Evolutionary conservation across 495 filamentous ascomycete species (phyloP).

Genomic region (Glutinoglossum americanum): DNA sequence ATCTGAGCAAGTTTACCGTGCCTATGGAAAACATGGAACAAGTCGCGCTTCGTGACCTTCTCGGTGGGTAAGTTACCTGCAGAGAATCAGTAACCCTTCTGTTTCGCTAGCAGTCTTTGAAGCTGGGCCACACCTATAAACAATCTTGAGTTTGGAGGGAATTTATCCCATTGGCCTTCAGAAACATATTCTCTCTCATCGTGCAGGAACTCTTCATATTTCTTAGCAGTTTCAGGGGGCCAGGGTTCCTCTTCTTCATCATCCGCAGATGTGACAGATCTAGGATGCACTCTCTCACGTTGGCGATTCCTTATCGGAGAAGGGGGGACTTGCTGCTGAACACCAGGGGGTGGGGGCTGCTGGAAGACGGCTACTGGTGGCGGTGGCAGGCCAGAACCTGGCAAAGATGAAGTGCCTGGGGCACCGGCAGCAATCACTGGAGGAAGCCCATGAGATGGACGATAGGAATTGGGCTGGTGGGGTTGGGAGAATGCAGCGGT

Average conservation of each 20-base stretch:
- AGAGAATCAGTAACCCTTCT: neutral
- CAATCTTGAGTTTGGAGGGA: conserved; percentile 63
- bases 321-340: conserved; percentile 16
- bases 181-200: conserved; percentile 61
- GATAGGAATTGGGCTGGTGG: conserved; percentile 16
- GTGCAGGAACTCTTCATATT: conserved; percentile 63
- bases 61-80: conserved; percentile 86
- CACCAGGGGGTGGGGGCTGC: conserved; percentile 16
- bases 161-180: conserved; percentile 85
- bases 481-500: conserved; percentile 19
- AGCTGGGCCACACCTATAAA: conserved; percentile 62
- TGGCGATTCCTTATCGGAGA: conserved; percentile 6
- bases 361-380: conserved; percentile 37
- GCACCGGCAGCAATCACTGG: conserved; percentile 26
- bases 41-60: conserved; percentile 76
- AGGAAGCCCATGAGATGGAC: conserved; percentile 8
- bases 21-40: conserved; percentile 71
- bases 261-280: conserved; percentile 9
- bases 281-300: conserved; percentile 9
- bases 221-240: conserved; percentile 42
- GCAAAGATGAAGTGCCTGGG: conserved; percentile 28
- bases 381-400: conserved; percentile 33
- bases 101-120: neutral
- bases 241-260: conserved; percentile 29
- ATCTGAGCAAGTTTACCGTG: conserved; percentile 85